Conservation (phyloP, 768 basidiomycete genomes). For the Suillus paluster region DNA sequence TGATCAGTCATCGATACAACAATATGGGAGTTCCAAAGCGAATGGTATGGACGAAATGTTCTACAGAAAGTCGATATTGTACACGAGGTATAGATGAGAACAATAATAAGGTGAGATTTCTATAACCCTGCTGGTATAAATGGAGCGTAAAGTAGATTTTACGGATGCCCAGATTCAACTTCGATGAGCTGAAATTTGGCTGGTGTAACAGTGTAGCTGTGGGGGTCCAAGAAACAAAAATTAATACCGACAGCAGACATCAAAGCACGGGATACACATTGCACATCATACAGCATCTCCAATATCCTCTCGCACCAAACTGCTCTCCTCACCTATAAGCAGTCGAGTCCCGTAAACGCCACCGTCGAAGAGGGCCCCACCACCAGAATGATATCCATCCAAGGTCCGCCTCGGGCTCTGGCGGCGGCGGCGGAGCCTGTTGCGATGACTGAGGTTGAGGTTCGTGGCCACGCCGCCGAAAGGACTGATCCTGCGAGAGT, state of each 20-base stretch:
- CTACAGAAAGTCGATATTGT: not conserved
- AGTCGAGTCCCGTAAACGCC: constrained; percentile 81
- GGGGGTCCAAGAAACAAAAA: not conserved
- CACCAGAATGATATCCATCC: constrained; percentile 62
- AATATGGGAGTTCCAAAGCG: not conserved
- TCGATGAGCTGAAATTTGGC: constrained; percentile 7
- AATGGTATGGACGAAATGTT: not conserved
- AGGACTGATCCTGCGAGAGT: constrained; percentile 18
- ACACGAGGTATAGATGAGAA: constrained; percentile 3
- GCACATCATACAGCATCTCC: not conserved
- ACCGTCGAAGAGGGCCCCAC: constrained; percentile 78
- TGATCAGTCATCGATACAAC: not conserved
- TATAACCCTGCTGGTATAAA: not conserved
- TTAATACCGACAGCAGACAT: not conserved
- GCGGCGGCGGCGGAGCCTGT: constrained; percentile 10
- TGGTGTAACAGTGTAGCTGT: not conserved
- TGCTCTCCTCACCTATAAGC: constrained; percentile 48
- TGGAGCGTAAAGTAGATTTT: not conserved
- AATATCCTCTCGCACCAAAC: not conserved
- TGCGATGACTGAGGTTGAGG: constrained; percentile 8
- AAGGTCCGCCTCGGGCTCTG: constrained; percentile 6
- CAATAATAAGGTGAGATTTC: not conserved
- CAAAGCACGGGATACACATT: not conserved
- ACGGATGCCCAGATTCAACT: not conserved
- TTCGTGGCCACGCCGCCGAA: constrained; percentile 11